Conservation (phyloP, 345 rosid genomes). For the Rhodomyrtus tomentosa region DNA sequence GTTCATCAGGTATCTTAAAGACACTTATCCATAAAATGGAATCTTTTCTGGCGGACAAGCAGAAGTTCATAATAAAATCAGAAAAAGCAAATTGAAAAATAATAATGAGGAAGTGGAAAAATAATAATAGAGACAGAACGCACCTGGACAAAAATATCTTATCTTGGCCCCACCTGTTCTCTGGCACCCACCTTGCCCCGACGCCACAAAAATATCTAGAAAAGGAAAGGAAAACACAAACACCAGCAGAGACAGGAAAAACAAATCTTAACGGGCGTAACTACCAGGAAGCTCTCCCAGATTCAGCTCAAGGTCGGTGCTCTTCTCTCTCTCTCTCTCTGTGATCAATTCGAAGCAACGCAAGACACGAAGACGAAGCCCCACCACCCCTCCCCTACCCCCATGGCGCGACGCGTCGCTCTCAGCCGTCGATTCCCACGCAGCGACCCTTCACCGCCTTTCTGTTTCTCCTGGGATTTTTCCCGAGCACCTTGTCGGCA, state of each 20-base stretch:
- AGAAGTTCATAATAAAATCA: no score
- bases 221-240: neutral
- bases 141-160: neutral
- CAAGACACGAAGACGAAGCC: neutral
- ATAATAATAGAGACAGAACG: neutral
- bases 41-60: no score
- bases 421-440: slow-evolving; percentile 1
- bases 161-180: neutral
- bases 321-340: neutral
- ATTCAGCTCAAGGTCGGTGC: neutral
- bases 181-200: neutral
- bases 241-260: neutral
- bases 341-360: neutral
- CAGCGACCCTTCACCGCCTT: slow-evolving; percentile 3
- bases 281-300: neutral
- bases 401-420: neutral
- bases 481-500: slow-evolving; percentile 2
- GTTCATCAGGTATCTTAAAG: no score
- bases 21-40: no score
- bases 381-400: neutral
- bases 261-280: neutral
- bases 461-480: neutral
- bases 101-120: neutral
- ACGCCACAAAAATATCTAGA: neutral
- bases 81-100: neutral